Conservation (phyloP, 2,329 filamentous ascomycete species). For the Graphilbum fragrans region DNA sequence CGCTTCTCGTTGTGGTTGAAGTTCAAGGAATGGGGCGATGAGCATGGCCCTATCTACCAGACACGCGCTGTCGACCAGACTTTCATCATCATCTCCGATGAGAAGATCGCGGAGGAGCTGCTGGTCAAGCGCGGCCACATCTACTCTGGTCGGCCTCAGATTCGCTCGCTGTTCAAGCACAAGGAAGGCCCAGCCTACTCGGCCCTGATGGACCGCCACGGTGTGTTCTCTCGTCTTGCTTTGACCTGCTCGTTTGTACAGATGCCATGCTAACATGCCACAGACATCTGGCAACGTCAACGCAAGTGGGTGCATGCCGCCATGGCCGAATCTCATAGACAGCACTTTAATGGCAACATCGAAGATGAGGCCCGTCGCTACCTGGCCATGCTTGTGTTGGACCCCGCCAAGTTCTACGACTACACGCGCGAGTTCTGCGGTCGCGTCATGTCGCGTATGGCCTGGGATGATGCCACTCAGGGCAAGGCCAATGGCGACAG, state of each 20-base stretch:
- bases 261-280: not conserved
- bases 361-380: slow-evolving; percentile 32
- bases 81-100: slow-evolving; percentile 33
- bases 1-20: slow-evolving; percentile 36
- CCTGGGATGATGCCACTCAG: slow-evolving; percentile 36
- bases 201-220: slow-evolving; percentile 37
- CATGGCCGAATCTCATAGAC: slow-evolving; percentile 22
- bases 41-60: slow-evolving; percentile 30
- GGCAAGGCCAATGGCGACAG: slow-evolving; percentile 31
- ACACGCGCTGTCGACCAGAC: slow-evolving; percentile 25
- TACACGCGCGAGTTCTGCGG: slow-evolving; percentile 36
- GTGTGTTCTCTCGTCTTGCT: slow-evolving; percentile 18
- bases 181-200: slow-evolving; percentile 34
- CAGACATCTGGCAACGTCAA: slow-evolving; percentile 35
- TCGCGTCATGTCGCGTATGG: slow-evolving; percentile 35
- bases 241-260: not conserved
- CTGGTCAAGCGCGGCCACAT: slow-evolving; percentile 36
- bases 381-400: slow-evolving; percentile 31
- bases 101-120: slow-evolving; percentile 34
- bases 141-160: slow-evolving; percentile 37
- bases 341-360: slow-evolving; percentile 35
- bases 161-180: slow-evolving; percentile 34
- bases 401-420: slow-evolving; percentile 30
- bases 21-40: slow-evolving; percentile 34
- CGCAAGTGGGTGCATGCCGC: slow-evolving; percentile 40